These are phyloP conservation scores for Straminergon stramineum DNA, from an alignment of 225 moss, liverwort and hornwort genomes.

Conservation along the genomic window DNA sequence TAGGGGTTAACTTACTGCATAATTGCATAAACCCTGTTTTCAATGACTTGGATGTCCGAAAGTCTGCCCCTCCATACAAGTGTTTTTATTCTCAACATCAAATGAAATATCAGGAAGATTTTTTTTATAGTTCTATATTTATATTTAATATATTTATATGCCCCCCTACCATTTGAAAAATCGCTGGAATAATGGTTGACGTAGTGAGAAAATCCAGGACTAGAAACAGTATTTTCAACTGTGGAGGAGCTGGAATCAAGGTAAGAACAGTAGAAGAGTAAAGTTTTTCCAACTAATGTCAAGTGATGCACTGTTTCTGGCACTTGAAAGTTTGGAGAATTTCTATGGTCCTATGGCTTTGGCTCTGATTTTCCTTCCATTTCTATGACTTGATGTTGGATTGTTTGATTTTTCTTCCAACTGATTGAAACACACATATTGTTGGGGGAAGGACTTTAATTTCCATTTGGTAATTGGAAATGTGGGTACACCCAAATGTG, in stretches of 20 bases:
- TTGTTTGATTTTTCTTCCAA: neutral
- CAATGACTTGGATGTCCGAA: neutral
- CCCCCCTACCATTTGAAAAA: neutral
- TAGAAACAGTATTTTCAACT: neutral
- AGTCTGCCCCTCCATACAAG: neutral
- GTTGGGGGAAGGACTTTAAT: neutral
- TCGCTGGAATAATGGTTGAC: neutral
- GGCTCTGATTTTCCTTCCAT: neutral
- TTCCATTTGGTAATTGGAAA: neutral
- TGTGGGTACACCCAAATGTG: rapidly evolving
- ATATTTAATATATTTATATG: too few species aligned
- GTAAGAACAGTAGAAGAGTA: too few species aligned
- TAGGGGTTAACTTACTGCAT: too few species aligned
- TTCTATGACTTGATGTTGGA: neutral
- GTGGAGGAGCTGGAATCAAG: neutral
- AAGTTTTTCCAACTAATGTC: neutral
- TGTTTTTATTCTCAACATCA: neutral
- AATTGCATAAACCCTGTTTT: neutral
- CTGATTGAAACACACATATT: neutral
- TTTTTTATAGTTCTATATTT: too few species aligned
- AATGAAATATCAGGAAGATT: neutral
- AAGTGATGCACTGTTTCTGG: neutral
- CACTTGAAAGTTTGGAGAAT: neutral
- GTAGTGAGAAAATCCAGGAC: neutral
- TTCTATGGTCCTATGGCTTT: neutral